Conservation (phyloP, 129 eudicot species). For the Pulicaria dysenterica region DNA sequence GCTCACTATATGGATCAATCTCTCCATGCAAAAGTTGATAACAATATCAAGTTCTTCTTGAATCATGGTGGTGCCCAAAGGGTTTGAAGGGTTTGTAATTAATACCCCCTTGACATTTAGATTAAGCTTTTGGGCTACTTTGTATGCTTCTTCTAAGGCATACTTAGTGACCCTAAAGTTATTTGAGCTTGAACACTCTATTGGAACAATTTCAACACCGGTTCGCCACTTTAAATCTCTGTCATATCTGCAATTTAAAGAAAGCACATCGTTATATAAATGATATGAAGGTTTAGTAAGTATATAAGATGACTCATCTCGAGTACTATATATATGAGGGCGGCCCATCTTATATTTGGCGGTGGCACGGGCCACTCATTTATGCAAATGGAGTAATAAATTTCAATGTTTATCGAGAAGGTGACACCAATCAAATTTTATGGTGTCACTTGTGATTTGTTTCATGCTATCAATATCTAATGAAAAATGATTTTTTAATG, state of each 20-base stretch:
- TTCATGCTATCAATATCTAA: too few species aligned
- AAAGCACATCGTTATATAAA: background rate
- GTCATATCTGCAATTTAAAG: constrained; percentile 37
- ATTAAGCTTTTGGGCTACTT: constrained; percentile 39
- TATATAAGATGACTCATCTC: too few species aligned
- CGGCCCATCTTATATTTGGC: too few species aligned
- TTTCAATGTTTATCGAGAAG: too few species aligned
- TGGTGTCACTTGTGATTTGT: too few species aligned
- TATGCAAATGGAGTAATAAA: too few species aligned
- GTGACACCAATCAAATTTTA: too few species aligned
- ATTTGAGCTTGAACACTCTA: constrained; percentile 42
- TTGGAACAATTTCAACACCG: constrained; percentile 50
- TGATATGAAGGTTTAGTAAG: too few species aligned
- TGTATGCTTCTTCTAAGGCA: constrained; percentile 44
- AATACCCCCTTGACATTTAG: constrained; percentile 46
- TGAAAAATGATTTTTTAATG: too few species aligned
- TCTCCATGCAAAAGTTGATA: constrained; percentile 33
- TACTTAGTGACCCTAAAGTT: constrained; percentile 38
- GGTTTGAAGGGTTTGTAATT: constrained; percentile 53
- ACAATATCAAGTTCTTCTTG: constrained; percentile 35
- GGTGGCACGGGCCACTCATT: too few species aligned
- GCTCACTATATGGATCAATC: constrained; percentile 41
- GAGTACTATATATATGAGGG: too few species aligned
- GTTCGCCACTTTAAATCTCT: constrained; percentile 61
- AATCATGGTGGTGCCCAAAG: constrained; percentile 50